These are phyloP conservation scores for Termitomyces sp. DNA, from an alignment of 768 basidiomycete species.

Conservation along the genomic window DNA sequence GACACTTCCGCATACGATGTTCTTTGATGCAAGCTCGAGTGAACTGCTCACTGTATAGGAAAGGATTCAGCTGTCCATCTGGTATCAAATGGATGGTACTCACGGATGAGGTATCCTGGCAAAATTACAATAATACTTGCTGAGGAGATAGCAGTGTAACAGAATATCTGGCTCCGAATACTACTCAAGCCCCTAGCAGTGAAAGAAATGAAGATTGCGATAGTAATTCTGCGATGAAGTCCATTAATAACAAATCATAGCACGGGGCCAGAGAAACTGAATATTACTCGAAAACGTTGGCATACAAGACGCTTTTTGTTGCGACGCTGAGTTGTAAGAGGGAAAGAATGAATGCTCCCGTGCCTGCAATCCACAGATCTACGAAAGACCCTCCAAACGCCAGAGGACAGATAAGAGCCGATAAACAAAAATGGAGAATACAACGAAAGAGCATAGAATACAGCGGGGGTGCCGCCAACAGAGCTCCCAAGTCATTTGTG, in stretches of 20 bases:
- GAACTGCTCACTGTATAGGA: constrained; percentile 63
- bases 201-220: constrained; percentile 80
- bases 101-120: constrained; percentile 84
- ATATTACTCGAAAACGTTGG: constrained; percentile 84
- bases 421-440: constrained; percentile 64
- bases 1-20: constrained; percentile 80
- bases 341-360: constrained; percentile 62
- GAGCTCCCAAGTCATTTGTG: constrained; percentile 52
- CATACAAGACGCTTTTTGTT: constrained; percentile 74
- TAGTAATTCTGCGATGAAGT: constrained; percentile 59
- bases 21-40: constrained; percentile 80
- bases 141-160: constrained; percentile 89
- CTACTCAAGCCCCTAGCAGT: constrained; percentile 78
- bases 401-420: constrained; percentile 77
- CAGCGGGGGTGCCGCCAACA: constrained; percentile 62
- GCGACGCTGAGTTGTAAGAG: constrained; percentile 74
- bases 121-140: constrained; percentile 85
- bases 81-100: constrained; percentile 19
- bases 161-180: constrained; percentile 75
- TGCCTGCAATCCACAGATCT: constrained; percentile 82
- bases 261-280: neutral
- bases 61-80: constrained; percentile 1
- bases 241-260: constrained; percentile 22
- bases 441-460: constrained; percentile 65
- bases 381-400: constrained; percentile 82